These are phyloP conservation scores for Comarum palustre DNA, from an alignment of 306 rosid species.

Conservation along the genomic window DNA sequence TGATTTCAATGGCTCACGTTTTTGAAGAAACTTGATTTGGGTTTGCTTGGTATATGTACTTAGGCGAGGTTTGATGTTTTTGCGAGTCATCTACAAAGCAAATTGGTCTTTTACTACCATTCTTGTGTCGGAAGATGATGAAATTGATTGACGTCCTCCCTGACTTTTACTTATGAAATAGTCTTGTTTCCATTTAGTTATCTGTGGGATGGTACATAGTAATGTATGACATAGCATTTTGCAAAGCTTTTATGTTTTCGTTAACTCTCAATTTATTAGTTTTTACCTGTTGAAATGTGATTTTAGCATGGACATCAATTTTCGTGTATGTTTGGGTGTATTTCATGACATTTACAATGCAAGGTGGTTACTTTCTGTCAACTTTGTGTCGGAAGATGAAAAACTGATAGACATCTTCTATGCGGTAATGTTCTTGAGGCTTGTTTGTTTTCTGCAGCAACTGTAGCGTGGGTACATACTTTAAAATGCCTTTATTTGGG, in stretches of 20 bases:
- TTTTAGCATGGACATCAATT: not conserved
- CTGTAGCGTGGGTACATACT: slow-evolving; percentile 11
- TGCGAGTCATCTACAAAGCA: slow-evolving; percentile 62
- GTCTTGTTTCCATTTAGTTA: slow-evolving; percentile 15
- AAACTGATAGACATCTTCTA: slow-evolving; percentile 10
- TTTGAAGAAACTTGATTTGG: not conserved
- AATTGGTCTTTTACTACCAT: slow-evolving; percentile 34
- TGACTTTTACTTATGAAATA: slow-evolving; percentile 12
- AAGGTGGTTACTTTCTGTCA: slow-evolving; percentile 33
- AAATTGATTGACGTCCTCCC: slow-evolving; percentile 1
- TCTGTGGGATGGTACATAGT: slow-evolving; percentile 1
- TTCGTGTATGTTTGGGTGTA: not conserved
- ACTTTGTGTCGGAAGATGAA: slow-evolving; percentile 39
- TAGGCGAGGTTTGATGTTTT: not conserved
- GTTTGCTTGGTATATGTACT: not conserved
- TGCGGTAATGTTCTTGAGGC: slow-evolving; percentile 3
- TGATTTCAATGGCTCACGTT: not conserved
- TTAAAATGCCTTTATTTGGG: not conserved
- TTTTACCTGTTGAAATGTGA: not conserved
- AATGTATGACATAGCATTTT: not conserved
- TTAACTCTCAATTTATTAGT: not conserved
- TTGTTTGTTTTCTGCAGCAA: slow-evolving; percentile 8
- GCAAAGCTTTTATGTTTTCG: not conserved
- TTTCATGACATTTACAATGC: slow-evolving; percentile 57
- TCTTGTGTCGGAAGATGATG: slow-evolving; percentile 42